Evolutionary conservation across 1,284 basidiomycete species (phyloP).

Genomic region (Fomitopsis schrenkii): DNA sequence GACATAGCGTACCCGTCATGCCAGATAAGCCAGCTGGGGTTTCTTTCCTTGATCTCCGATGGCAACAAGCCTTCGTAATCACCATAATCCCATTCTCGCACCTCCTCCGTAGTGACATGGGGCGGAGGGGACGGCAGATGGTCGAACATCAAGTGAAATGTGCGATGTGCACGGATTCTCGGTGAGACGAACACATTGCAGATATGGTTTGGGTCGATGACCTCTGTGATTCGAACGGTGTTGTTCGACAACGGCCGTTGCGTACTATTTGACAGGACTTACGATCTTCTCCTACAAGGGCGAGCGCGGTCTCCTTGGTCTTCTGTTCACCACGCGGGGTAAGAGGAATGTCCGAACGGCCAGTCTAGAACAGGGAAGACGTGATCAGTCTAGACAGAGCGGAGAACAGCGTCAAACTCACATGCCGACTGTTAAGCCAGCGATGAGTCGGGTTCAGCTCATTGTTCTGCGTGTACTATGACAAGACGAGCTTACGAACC

Average conservation of each 20-base stretch:
- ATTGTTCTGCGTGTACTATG: not conserved
- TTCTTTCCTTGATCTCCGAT: slow-evolving; percentile 66
- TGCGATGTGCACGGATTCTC: slow-evolving; percentile 77
- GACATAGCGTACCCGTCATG: slow-evolving; percentile 57
- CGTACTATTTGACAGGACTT: slow-evolving; percentile 27
- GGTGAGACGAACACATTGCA: slow-evolving; percentile 81
- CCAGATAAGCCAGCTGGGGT: slow-evolving; percentile 80
- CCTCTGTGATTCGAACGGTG: slow-evolving; percentile 39
- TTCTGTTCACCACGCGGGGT: slow-evolving; percentile 78
- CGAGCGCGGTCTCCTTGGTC: slow-evolving; percentile 59
- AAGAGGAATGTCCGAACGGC: slow-evolving; percentile 82
- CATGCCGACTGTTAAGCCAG: slow-evolving; percentile 58
- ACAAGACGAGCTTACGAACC: slow-evolving; percentile 37
- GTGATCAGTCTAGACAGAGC: slow-evolving; percentile 3
- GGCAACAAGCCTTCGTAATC: slow-evolving; percentile 82
- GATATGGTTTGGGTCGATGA: slow-evolving; percentile 80
- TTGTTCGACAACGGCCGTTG: not conserved
- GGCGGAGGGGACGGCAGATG: slow-evolving; percentile 46
- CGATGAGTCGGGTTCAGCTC: not conserved
- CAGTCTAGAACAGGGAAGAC: slow-evolving; percentile 57
- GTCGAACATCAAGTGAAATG: slow-evolving; percentile 79
- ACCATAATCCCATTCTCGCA: slow-evolving; percentile 88
- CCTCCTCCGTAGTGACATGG: slow-evolving; percentile 60
- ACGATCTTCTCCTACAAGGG: slow-evolving; percentile 78
- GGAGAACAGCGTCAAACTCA: slow-evolving; percentile 29